phyloP scores from a whole-genome alignment of 75 land plant species.

The Pinus tabuliformis region DNA sequence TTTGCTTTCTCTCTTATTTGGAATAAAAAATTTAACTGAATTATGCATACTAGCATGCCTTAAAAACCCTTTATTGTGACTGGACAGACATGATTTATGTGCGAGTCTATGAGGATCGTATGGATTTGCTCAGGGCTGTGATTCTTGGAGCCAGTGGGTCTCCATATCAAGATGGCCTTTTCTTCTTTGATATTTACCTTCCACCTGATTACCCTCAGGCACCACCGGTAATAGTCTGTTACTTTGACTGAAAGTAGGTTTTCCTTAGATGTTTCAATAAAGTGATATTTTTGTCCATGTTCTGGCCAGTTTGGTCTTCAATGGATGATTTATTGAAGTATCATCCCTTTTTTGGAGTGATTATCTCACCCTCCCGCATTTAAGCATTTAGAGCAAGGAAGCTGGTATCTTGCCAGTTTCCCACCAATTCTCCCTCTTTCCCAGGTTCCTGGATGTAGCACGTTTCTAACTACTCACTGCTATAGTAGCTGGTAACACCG shows the following conservation, averaged over 20 bases:
- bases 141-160: slow-evolving; percentile 87
- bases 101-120: slow-evolving; percentile 79
- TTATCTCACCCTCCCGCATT: too few species aligned
- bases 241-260: background rate
- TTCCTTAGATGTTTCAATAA: background rate
- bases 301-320: too few species aligned
- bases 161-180: slow-evolving; percentile 96
- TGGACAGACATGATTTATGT: slow-evolving; percentile 77
- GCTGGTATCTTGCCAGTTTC: too few species aligned
- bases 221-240: slow-evolving; percentile 65
- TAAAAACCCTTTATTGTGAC: background rate
- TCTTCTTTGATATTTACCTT: slow-evolving; percentile 77
- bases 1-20: background rate
- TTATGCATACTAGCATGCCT: background rate
- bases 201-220: slow-evolving; percentile 68
- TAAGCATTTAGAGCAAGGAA: too few species aligned
- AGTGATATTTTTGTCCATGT: background rate
- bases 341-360: too few species aligned
- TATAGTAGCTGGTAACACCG: too few species aligned
- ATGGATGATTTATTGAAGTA: too few species aligned
- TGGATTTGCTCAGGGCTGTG: slow-evolving; percentile 89
- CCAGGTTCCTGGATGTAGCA: too few species aligned
- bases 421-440: too few species aligned
- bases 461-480: too few species aligned
- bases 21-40: background rate